phyloP scores from a whole-genome alignment of 2,329 filamentous ascomycete genomes.

The Helminthosporium solani region DNA sequence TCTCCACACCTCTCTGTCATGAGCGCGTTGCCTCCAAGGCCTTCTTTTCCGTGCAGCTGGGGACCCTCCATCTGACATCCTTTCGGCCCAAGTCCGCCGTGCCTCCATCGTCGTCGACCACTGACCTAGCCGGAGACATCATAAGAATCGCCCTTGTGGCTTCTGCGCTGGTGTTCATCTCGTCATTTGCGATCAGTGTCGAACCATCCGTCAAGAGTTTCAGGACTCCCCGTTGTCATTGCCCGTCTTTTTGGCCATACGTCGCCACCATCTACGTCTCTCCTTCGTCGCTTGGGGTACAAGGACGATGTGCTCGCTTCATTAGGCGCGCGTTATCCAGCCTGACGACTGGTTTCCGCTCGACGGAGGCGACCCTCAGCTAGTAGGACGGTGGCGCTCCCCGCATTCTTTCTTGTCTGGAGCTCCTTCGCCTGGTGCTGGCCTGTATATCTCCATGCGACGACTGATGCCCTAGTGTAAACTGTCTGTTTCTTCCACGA shows the following conservation, averaged over 20 bases:
- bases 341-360: slow-evolving; percentile 28
- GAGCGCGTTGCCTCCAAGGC: slow-evolving; percentile 31
- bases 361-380: slow-evolving; percentile 31
- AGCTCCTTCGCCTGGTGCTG: slow-evolving; percentile 31
- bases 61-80: slow-evolving; percentile 19
- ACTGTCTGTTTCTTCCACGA: slow-evolving; percentile 35
- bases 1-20: slow-evolving; percentile 27
- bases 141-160: slow-evolving; percentile 26
- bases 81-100: slow-evolving; percentile 26
- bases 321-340: slow-evolving; percentile 33
- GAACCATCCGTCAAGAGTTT: slow-evolving; percentile 36
- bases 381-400: slow-evolving; percentile 41
- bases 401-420: slow-evolving; percentile 37
- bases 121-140: slow-evolving; percentile 23
- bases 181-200: slow-evolving; percentile 30
- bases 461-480: slow-evolving; percentile 40
- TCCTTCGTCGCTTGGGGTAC: slow-evolving; percentile 33
- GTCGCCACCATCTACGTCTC: slow-evolving; percentile 19
- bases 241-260: slow-evolving; percentile 24
- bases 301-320: slow-evolving; percentile 41
- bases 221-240: slow-evolving; percentile 21
- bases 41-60: slow-evolving; percentile 24
- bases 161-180: slow-evolving; percentile 19
- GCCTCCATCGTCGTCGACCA: slow-evolving; percentile 17
- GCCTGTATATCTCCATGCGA: slow-evolving; percentile 36